phyloP scores from a whole-genome alignment of 2,329 filamentous ascomycete species.

The Colletotrichum musicola region DNA sequence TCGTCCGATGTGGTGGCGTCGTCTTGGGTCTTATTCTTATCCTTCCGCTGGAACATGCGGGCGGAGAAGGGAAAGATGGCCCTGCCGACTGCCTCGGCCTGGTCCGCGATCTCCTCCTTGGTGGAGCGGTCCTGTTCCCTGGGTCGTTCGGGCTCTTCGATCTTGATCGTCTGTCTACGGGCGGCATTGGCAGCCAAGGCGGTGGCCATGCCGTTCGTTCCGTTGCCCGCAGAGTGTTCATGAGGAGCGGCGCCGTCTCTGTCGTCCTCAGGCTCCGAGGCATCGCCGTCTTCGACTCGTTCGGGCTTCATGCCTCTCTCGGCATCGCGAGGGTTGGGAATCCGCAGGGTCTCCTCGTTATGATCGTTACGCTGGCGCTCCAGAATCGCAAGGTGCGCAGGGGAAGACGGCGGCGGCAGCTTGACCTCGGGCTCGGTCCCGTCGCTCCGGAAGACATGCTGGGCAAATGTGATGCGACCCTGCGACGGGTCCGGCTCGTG shows the following conservation, averaged over 20 bases:
- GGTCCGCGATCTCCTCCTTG: constrained; percentile 54
- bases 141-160: constrained; percentile 71
- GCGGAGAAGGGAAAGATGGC: constrained; percentile 57
- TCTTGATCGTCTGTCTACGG: constrained; percentile 71
- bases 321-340: constrained; percentile 91
- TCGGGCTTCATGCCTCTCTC: constrained; percentile 83
- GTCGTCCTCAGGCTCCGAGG: constrained; percentile 52
- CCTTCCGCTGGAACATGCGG: constrained; percentile 55
- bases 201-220: constrained; percentile 41
- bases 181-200: constrained; percentile 41
- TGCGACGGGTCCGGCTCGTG: constrained; percentile 22
- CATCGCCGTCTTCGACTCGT: constrained; percentile 55
- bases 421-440: constrained; percentile 64
- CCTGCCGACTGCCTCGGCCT: constrained; percentile 56
- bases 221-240: constrained; percentile 38
- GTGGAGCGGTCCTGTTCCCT: constrained; percentile 46
- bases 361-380: constrained; percentile 83
- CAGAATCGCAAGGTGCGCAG: constrained; percentile 88
- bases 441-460: constrained; percentile 73
- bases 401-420: constrained; percentile 65
- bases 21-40: constrained; percentile 55
- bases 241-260: constrained; percentile 46
- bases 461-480: constrained; percentile 74
- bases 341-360: constrained; percentile 81
- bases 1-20: constrained; percentile 43